Evolutionary conservation across 345 rosid genomes (phyloP).

Genomic region (Hirschfeldia incana): DNA sequence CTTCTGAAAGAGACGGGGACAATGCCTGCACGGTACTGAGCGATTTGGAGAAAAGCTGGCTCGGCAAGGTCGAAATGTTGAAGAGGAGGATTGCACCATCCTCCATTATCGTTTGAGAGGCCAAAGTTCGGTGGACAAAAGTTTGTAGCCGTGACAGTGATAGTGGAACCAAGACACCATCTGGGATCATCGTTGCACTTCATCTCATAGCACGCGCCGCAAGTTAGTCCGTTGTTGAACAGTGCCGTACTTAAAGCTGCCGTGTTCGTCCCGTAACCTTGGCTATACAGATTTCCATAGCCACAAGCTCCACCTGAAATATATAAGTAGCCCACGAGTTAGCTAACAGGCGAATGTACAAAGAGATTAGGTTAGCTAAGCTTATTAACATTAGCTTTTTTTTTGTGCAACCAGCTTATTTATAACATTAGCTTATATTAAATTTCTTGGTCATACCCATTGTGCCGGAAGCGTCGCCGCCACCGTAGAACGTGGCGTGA

Average conservation of each 20-base stretch:
- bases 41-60: slow-evolving; percentile 93
- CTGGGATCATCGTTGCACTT: slow-evolving; percentile 57
- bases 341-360: slow-evolving; percentile 1
- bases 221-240: slow-evolving; percentile 76
- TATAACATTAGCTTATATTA: background rate
- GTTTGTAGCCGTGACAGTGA: slow-evolving; percentile 77
- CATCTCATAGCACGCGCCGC: slow-evolving; percentile 80
- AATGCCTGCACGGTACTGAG: slow-evolving; percentile 91
- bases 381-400: too few species aligned
- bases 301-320: slow-evolving; percentile 81
- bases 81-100: slow-evolving; percentile 99
- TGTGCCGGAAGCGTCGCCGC: slow-evolving; percentile 80
- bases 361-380: background rate
- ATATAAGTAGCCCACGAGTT: background rate
- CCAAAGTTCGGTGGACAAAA: slow-evolving; percentile 87
- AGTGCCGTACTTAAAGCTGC: slow-evolving; percentile 79
- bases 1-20: slow-evolving; percentile 90
- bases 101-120: slow-evolving; percentile 77
- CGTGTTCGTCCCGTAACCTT: slow-evolving; percentile 79
- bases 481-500: slow-evolving; percentile 83
- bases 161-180: slow-evolving; percentile 69
- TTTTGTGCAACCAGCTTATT: too few species aligned
- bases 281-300: slow-evolving; percentile 66
- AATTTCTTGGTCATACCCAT: slow-evolving; percentile 52
- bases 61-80: slow-evolving; percentile 95